phyloP scores from a whole-genome alignment of 306 rosid species.

The apple (Malus domestica) region ASM211411v1 NC_041795.1:8518001-8518500 shows the following conservation, averaged over 20 bases:
- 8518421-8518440: not conserved
- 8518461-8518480: not conserved
- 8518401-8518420: not conserved
- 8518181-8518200: not conserved
- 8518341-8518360: not conserved
- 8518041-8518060: not conserved
- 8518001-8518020: not conserved
- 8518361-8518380: not conserved
- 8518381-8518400: not conserved
- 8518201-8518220: not conserved
- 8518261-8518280: not conserved
- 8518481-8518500: not conserved
- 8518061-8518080: not conserved
- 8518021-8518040: not conserved
- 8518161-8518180: not conserved
- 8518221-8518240: not conserved
- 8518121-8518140: not conserved
- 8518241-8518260: not conserved
- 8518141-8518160: not conserved
- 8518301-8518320: not conserved
- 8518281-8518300: not conserved
- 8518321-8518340: not conserved
- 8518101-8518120: not conserved
- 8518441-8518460: not conserved
- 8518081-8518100: not conserved